Conservation (phyloP, 192 early-diverging fungal genomes). For the Fimicolochytrium jonesii region DNA sequence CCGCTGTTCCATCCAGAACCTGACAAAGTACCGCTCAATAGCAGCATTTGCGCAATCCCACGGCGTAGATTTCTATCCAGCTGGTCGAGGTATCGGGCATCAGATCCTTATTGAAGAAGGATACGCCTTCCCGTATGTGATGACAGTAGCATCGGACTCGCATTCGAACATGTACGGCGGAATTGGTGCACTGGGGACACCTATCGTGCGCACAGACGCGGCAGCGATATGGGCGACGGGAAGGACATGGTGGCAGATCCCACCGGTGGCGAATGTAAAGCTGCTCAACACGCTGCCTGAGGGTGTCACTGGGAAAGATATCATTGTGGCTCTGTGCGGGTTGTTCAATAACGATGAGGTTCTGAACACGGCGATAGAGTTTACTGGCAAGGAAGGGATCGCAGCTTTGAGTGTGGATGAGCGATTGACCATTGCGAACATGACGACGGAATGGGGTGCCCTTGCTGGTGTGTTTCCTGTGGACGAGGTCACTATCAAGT, state of each 20-base stretch:
- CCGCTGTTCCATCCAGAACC: slow-evolving; percentile 51
- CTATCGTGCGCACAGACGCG: slow-evolving; percentile 96
- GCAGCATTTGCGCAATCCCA: slow-evolving; percentile 77
- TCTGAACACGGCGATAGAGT: slow-evolving; percentile 96
- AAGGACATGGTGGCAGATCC: slow-evolving; percentile 98
- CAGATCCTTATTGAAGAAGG: slow-evolving; percentile 98
- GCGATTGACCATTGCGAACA: slow-evolving; percentile 93
- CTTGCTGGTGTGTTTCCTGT: slow-evolving; percentile 95
- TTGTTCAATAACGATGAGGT: slow-evolving; percentile 92
- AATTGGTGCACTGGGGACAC: slow-evolving; percentile 91
- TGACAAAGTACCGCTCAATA: slow-evolving; percentile 81
- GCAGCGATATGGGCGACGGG: slow-evolving; percentile 98
- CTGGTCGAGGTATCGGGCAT: slow-evolving; percentile 96
- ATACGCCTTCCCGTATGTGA: slow-evolving; percentile 87
- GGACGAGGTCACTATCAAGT: slow-evolving; percentile 72
- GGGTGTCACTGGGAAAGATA: slow-evolving; percentile 95
- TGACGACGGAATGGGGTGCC: slow-evolving; percentile 99
- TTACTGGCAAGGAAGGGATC: slow-evolving; percentile 66
- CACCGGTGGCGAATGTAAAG: slow-evolving; percentile 89
- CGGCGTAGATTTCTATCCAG: slow-evolving; percentile 87
- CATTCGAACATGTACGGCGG: slow-evolving; percentile 99
- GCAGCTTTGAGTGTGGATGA: slow-evolving; percentile 74
- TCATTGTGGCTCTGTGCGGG: slow-evolving; percentile 91
- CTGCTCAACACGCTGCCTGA: slow-evolving; percentile 69
- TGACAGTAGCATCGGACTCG: slow-evolving; percentile 96